Percentiles rank a stretch among this genome's conserved stretches.
Conservation (phyloP, 2,329 filamentous ascomycete genomes). For the Pseudovirgaria hyperparasitica region DNA sequence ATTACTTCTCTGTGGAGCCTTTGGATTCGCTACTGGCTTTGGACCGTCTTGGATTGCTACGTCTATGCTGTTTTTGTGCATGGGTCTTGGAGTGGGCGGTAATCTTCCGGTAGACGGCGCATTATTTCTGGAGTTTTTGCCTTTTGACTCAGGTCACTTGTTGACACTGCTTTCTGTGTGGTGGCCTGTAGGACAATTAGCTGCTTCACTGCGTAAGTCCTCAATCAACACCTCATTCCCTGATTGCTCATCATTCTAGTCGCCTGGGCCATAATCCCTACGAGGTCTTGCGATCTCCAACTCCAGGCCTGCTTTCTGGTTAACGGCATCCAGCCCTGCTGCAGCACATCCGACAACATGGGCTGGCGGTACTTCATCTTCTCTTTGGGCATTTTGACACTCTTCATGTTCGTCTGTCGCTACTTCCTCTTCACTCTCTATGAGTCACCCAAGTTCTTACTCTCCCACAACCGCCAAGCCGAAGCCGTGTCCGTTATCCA, state of each 20-base stretch:
- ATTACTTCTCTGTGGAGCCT: slow-evolving; percentile 59
- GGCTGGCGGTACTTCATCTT: slow-evolving; percentile 68
- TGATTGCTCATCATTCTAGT: slow-evolving; percentile 27
- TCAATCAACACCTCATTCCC: too few species aligned
- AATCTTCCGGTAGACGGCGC: slow-evolving; percentile 71
- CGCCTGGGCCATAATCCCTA: slow-evolving; percentile 64
- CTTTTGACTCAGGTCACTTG: slow-evolving; percentile 58
- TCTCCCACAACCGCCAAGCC: slow-evolving; percentile 60
- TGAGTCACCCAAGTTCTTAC: slow-evolving; percentile 74
- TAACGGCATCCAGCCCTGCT: too few species aligned
- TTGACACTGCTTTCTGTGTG: slow-evolving; percentile 72
- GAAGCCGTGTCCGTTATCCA: slow-evolving; percentile 74
- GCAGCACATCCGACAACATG: too few species aligned
- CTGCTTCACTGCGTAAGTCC: slow-evolving; percentile 34
- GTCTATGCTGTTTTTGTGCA: slow-evolving; percentile 25
- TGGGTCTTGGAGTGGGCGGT: slow-evolving; percentile 38
- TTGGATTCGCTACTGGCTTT: slow-evolving; percentile 58
- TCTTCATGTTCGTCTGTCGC: slow-evolving; percentile 64
- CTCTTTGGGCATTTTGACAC: slow-evolving; percentile 58
- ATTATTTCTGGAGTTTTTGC: slow-evolving; percentile 73
- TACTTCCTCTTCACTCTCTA: slow-evolving; percentile 72
- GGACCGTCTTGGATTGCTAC: slow-evolving; percentile 50
- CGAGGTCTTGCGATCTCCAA: slow-evolving; percentile 48
- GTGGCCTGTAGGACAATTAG: slow-evolving; percentile 75
- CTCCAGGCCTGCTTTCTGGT: too few species aligned